Percentiles rank a stretch among this genome's conserved stretches.
phyloP scores from a whole-genome alignment of 805 yeast species.

The Wickerhamomyces xylosicus region DNA sequence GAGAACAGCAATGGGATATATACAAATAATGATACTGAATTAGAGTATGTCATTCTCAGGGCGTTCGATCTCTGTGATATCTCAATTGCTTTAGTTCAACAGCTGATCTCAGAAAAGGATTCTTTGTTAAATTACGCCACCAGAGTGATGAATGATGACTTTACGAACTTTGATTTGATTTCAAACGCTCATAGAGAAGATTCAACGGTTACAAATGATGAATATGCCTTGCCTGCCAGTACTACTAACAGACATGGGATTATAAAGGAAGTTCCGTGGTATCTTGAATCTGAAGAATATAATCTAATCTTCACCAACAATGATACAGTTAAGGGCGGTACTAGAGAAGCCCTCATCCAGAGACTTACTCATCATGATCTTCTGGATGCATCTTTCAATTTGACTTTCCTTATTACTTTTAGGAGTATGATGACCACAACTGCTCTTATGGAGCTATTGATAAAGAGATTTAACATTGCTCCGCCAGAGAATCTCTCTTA shows the following conservation, averaged over 20 bases:
- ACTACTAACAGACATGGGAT: slow-evolving; percentile 14
- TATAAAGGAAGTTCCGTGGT: slow-evolving; percentile 54
- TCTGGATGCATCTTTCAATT: slow-evolving; percentile 51
- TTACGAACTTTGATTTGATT: slow-evolving; percentile 37
- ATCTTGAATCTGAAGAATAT: slow-evolving; percentile 53
- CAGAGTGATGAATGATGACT: slow-evolving; percentile 66
- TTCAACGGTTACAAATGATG: slow-evolving; percentile 16
- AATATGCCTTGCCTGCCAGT: slow-evolving; percentile 19
- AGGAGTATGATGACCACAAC: slow-evolving; percentile 61
- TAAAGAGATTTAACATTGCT: slow-evolving; percentile 54
- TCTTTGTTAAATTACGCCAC: slow-evolving; percentile 64
- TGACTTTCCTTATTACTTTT: slow-evolving; percentile 66
- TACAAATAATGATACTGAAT: slow-evolving; percentile 20
- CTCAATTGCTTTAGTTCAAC: slow-evolving; percentile 34
- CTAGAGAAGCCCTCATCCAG: slow-evolving; percentile 66
- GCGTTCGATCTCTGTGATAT: slow-evolving; percentile 25
- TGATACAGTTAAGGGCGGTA: slow-evolving; percentile 76
- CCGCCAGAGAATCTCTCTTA: slow-evolving; percentile 86
- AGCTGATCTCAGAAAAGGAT: slow-evolving; percentile 61
- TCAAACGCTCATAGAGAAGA: slow-evolving; percentile 34
- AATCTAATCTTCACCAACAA: slow-evolving; percentile 52
- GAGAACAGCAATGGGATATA: slow-evolving; percentile 27
- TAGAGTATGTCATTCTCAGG: slow-evolving; percentile 22
- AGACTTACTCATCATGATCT: slow-evolving; percentile 69
- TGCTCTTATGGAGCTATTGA: slow-evolving; percentile 47